Evolutionary conservation across 2,329 filamentous ascomycete genomes (phyloP), one percentile per base, ranked within the genome.

Genomic region (Fusarium zealandicum): DNA sequence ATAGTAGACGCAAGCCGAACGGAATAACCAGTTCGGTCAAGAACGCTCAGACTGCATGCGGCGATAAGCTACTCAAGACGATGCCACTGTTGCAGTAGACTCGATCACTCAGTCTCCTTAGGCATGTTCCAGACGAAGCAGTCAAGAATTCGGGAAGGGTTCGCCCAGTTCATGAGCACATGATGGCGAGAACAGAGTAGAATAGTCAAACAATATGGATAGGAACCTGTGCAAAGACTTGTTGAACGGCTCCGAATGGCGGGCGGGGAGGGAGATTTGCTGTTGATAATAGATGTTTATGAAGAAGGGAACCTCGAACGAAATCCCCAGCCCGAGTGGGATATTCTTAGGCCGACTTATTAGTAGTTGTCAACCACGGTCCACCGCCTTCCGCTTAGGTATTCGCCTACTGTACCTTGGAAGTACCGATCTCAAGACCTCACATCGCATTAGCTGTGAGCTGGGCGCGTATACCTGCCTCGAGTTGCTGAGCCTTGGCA

Each of bases 271-370:
- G 14, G 6, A 22, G 22, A 27, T 40, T 44, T 32, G 35, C 27
- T 30, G 40, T 20, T 20, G 6, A 20, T 20, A 20, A 20, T 20
- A 20, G 46, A 44, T 31, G 17, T 14, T 40, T 27, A 10, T 22
- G 27, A 33, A 22, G 37, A 48, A 41, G 18, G 17, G 27, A 36
- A 41, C 45, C 14, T 6, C 16, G 14, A 12, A 8, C 20, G 45
- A 49, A 35, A 41, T 20, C 18, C 30, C 45, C 37, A 20, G 31
- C 28, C 45, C 37, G 37, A 49, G 18, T 30, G 37, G 17, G 20
- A 49, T 36, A 27, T 49, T 35, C 37, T 28, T n/a, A 49, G 30
- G 35, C 53, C 46, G 46, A 56, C 41, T 60, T 61, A 53, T 59
- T 39, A 61, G 57, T 45, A n/a, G n/a, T n/a, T n/a, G n/a, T n/a